These are phyloP conservation scores for Wallacemonas sp. DNA, from an alignment of 208 protist species.

Conservation along the genomic window DNA sequence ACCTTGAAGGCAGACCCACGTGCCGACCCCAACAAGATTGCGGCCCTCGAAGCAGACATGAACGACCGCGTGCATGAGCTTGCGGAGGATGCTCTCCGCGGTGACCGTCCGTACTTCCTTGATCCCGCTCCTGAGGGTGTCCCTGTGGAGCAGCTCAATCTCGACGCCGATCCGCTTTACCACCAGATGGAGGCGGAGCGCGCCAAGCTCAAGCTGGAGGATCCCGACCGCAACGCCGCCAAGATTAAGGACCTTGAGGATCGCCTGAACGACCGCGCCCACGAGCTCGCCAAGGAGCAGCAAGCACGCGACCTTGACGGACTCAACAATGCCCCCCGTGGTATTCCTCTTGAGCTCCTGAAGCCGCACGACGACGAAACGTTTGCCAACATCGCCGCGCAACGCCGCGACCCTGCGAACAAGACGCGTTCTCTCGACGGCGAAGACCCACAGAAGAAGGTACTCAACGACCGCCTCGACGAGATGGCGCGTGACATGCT, in stretches of 20 bases:
- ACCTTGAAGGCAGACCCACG: slow-evolving; percentile 46
- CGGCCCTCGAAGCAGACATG: slow-evolving; percentile 70
- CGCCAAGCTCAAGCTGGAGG: slow-evolving; percentile 64
- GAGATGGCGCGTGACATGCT: slow-evolving; percentile 62
- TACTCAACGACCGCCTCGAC: slow-evolving; percentile 60
- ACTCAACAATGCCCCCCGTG: slow-evolving; percentile 46
- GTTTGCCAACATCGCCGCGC: slow-evolving; percentile 44
- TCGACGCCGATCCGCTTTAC: slow-evolving; percentile 62
- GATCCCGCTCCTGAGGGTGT: slow-evolving; percentile 64
- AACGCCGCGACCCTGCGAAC: slow-evolving; percentile 40
- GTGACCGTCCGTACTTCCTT: slow-evolving; percentile 52
- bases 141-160: slow-evolving; percentile 40
- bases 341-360: slow-evolving; percentile 62
- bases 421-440: slow-evolving; percentile 31
- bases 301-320: slow-evolving; percentile 48
- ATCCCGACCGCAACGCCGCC: slow-evolving; percentile 50
- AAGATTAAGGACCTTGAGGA: slow-evolving; percentile 71
- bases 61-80: slow-evolving; percentile 70
- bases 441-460: slow-evolving; percentile 16
- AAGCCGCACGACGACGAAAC: slow-evolving; percentile 58
- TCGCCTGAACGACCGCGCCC: slow-evolving; percentile 70
- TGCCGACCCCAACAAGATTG: slow-evolving; percentile 52
- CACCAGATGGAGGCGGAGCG: slow-evolving; percentile 76
- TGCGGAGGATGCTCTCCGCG: slow-evolving; percentile 42
- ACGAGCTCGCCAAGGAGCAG: slow-evolving; percentile 73